These are phyloP conservation scores for Salix brachista DNA, from an alignment of 345 rosid genomes.

Conservation along the genomic window DNA sequence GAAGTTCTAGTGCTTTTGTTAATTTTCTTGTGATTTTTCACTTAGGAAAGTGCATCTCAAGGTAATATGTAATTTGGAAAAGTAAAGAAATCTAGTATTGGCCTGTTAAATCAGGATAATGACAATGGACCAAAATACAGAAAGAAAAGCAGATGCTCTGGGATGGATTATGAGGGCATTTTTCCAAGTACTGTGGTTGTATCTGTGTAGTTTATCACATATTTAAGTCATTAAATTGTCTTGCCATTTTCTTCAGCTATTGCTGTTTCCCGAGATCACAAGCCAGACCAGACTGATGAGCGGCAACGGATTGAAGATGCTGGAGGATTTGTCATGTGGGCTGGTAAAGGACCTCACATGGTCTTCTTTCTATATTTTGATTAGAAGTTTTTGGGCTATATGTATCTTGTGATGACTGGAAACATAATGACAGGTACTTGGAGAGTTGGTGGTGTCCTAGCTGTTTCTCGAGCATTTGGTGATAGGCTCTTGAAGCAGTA, in stretches of 20 bases:
- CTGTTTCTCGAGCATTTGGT: conserved; percentile 99
- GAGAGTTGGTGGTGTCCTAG: conserved; percentile 99
- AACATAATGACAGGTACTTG: conserved; percentile 64
- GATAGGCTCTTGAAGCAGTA: conserved; percentile 95
- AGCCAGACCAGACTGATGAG: conserved; percentile 96
- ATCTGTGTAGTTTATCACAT: neutral
- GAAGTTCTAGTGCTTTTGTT: neutral
- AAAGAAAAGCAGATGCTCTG: neutral
- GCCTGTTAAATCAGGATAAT: neutral
- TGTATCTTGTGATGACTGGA: conserved; percentile 10
- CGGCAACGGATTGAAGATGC: conserved; percentile 98
- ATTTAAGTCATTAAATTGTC: neutral
- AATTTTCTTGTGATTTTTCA: neutral
- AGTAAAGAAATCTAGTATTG: neutral
- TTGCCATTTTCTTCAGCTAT: conserved; percentile 48
- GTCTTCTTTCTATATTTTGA: neutral
- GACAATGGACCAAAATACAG: neutral
- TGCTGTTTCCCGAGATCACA: conserved; percentile 98
- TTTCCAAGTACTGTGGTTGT: neutral
- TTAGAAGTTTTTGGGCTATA: neutral
- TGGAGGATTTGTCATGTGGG: conserved; percentile 99
- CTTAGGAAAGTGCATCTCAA: neutral
- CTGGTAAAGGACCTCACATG: conserved; percentile 46
- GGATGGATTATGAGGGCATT: neutral
- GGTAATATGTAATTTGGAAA: neutral